Evolutionary conservation across 192 early-diverging fungal species (phyloP), one percentile per base, ranked within the genome.

Genomic region (Gaertneriomyces sp.): DNA sequence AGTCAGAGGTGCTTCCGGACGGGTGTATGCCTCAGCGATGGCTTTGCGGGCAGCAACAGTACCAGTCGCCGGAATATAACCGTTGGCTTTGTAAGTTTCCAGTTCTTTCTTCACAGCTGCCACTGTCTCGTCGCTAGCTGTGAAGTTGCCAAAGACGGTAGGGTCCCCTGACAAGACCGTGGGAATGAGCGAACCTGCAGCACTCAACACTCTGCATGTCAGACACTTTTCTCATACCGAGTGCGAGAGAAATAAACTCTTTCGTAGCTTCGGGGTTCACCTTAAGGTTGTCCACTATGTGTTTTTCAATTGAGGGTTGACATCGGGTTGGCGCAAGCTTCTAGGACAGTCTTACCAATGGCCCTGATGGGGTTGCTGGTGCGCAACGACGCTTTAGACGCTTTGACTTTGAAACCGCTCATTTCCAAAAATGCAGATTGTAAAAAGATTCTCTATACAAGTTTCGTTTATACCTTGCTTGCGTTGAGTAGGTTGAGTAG

Each of bases 131-230:
- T 17, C 20, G 58, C 60, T 42, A 11, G 58, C 42, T 68, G 93
- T 91, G 76, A 95, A 89, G 79, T 95, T 95, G 42, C 93, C 93
- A 83, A 90, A 92, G 44, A 87, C 80, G 5, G 93, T 93, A 11
- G 93, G 93, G 73, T 95, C 93, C 53, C 92, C 25, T 33, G 25
- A 33, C 25, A 33, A 33, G 25, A 33, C 25, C 25, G 87, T 72
- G 74, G 47, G 2, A n/a, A 17, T n/a, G 0, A 50, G 17, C 47
- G 47, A 33, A 2, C 25, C 25, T 33, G 25, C 25, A 33, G 25
- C 25, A 33, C 25, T 33, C 25, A 33, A 33, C 25, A 2, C 25
- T 33, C 25, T 33, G 25, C 25, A 33, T 33, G 2, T n/a, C n/a
- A n/a, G n/a, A n/a, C 2, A 33, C 25, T 33, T 1, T 33, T 33